Evolutionary conservation across 2,329 filamentous ascomycete species (phyloP).

Genomic region (Fusarium udum): DNA sequence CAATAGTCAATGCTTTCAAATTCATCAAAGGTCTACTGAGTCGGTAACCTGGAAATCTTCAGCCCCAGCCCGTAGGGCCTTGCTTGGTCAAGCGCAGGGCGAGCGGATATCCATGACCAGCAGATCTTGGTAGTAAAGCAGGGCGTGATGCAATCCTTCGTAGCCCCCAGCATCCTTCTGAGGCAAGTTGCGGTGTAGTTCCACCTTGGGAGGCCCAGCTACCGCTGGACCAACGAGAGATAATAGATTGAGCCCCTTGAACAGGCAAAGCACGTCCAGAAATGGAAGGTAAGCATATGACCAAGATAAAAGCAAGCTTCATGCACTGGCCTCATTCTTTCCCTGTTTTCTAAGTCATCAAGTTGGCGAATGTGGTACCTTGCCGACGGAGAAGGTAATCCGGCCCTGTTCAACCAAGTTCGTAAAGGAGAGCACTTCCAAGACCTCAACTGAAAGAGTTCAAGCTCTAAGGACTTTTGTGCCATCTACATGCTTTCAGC

Average conservation of each 20-base stretch:
- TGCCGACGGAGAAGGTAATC: fast-evolving
- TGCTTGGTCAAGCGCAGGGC: too few species aligned
- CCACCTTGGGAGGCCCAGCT: neutral
- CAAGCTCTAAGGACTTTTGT: too few species aligned
- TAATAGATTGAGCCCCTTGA: neutral
- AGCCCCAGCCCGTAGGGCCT: too few species aligned
- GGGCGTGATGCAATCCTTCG: too few species aligned
- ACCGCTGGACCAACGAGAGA: neutral
- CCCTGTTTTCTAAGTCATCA: fast-evolving
- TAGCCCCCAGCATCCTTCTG: fast-evolving
- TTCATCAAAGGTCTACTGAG: too few species aligned
- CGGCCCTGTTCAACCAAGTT: fast-evolving
- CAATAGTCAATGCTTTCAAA: too few species aligned
- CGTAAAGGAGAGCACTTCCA: fast-evolving
- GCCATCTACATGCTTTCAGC: fast-evolving
- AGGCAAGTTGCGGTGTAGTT: neutral
- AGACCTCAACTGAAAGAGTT: fast-evolving
- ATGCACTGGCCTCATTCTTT: fast-evolving
- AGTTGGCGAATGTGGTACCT: neutral
- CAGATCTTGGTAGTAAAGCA: too few species aligned
- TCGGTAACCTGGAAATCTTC: too few species aligned
- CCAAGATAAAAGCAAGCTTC: too few species aligned
- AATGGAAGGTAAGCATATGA: fast-evolving
- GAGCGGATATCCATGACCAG: fast-evolving
- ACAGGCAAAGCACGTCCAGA: too few species aligned